Evolutionary conservation across 108 stramenopile species (phyloP), one percentile per base, ranked within the genome.

Genomic region (Parietichytrium sp.): DNA sequence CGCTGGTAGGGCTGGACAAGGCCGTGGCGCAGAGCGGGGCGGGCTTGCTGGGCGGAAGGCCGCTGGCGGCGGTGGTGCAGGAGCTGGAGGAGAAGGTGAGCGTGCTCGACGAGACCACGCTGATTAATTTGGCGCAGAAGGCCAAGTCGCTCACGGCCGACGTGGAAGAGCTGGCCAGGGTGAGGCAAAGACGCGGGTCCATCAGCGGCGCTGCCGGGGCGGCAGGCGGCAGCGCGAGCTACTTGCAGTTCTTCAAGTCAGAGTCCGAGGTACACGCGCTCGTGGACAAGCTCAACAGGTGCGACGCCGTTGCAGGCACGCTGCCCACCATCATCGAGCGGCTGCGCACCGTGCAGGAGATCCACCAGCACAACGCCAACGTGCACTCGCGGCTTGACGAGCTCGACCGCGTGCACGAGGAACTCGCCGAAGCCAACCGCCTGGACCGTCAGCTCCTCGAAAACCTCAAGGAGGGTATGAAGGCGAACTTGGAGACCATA

Each of bases 321-420:
- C 20, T 72, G 38, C 61, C 61, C 12, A 42, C 38, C 20, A 47
- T 72, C 61, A 42, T 72, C 0, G 61, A 72, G 23, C 61, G 61
- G 10, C 20, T 72, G 20, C 61, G 42, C 13, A 72, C 61, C 10
- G 61, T 42, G 2, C 61, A 72, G 25, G 61, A 72, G 61, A 72
- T 72, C 33, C 61, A 72, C 33, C 61, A 72, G 61, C 61, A 72
- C 20, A 72, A 72, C 20, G 61, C 61, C 10, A 72, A 72, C 33
- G n/a, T 72, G 29, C 61, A 72, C 61, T 45, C 20, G 61, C 61
- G 61, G 38, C 61, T 72, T 25, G 61, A 72, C 13, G 61, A 72
- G 61, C 8, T 72, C 8, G 61, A 72, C 33, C 61, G 61, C 33
- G 61, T 72, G 20, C 61, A 72, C 16, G 61, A 33, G 10, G 61